These are phyloP conservation scores for Kwoniella dendrophila DNA, from an alignment of 768 basidiomycete species.

Conservation along the genomic window DNA sequence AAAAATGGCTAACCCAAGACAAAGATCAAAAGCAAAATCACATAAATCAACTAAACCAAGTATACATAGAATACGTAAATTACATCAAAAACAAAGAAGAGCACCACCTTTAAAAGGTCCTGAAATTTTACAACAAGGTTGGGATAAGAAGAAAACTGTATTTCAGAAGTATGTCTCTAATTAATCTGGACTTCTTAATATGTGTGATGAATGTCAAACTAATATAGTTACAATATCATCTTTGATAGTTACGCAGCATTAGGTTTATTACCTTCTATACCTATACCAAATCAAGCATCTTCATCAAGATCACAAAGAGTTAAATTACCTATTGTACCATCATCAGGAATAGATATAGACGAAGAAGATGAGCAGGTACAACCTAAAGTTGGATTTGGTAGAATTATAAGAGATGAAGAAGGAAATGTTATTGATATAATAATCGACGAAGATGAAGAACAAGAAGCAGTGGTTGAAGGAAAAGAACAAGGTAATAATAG, in stretches of 20 bases:
- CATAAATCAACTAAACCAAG: slow-evolving; percentile 76
- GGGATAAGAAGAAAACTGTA: slow-evolving; percentile 85
- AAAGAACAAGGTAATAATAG: too few species aligned
- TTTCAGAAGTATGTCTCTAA: slow-evolving; percentile 76
- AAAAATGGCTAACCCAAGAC: slow-evolving; percentile 89
- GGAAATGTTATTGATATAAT: slow-evolving; percentile 76
- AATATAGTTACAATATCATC: background rate
- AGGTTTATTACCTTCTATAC: slow-evolving; percentile 50
- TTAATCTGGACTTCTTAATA: background rate
- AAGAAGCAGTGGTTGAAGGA: slow-evolving; percentile 31
- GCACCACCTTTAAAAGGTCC: slow-evolving; percentile 75
- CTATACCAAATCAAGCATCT: slow-evolving; percentile 36
- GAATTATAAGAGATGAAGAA: slow-evolving; percentile 75
- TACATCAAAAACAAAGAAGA: slow-evolving; percentile 72
- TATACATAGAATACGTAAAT: slow-evolving; percentile 60
- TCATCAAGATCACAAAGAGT: slow-evolving; percentile 37
- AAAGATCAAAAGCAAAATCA: slow-evolving; percentile 81
- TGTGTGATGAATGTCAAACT: slow-evolving; percentile 7
- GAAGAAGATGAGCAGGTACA: slow-evolving; percentile 11
- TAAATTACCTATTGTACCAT: slow-evolving; percentile 34
- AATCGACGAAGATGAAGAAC: slow-evolving; percentile 62
- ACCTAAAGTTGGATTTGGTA: slow-evolving; percentile 66
- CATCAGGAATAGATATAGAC: slow-evolving; percentile 6
- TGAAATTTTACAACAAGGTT: slow-evolving; percentile 75
- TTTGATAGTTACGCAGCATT: slow-evolving; percentile 51